phyloP scores from a whole-genome alignment of 2,329 filamentous ascomycete genomes.

The Neurospora crassa region DNA sequence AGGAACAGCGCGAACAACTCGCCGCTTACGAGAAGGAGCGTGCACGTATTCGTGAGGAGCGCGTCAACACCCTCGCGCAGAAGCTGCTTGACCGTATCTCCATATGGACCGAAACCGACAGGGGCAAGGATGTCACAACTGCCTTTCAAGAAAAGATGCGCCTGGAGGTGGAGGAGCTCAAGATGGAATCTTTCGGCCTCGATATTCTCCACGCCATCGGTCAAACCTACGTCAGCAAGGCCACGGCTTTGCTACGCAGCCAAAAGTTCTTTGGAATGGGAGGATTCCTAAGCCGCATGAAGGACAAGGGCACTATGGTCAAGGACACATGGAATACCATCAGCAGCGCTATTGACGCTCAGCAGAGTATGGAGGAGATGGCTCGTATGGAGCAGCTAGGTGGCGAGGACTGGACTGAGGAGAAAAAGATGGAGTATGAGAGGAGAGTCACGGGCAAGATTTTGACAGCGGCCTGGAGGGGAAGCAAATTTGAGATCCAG shows the following conservation, averaged over 20 bases:
- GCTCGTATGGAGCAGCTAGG: constrained; percentile 88
- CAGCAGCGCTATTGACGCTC: constrained; percentile 88
- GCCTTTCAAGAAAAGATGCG: constrained; percentile 92
- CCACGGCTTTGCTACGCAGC: constrained; percentile 77
- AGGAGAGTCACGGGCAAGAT: constrained; percentile 96
- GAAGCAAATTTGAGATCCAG: constrained; percentile 97
- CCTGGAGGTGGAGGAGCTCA: constrained; percentile 92
- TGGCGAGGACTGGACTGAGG: constrained; percentile 96
- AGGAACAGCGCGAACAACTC: constrained; percentile 89
- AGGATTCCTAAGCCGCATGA: constrained; percentile 87
- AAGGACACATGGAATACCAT: constrained; percentile 99
- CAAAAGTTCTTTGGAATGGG: constrained; percentile 96
- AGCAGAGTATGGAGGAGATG: constrained; percentile 99
- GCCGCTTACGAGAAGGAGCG: constrained; percentile 83
- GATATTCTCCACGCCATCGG: constrained; percentile 96
- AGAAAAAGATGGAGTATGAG: constrained; percentile 93
- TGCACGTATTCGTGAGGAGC: constrained; percentile 69
- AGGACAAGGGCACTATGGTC: constrained; percentile 92
- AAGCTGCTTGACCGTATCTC: constrained; percentile 86
- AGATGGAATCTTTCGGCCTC: constrained; percentile 97
- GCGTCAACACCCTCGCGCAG: constrained; percentile 70
- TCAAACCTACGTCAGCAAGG: constrained; percentile 81
- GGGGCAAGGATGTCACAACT: constrained; percentile 69
- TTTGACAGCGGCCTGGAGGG: constrained; percentile 89
- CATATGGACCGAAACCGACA: constrained; percentile 97